These are phyloP conservation scores for Metschnikowia borealis DNA, from an alignment of 805 yeast species.

Conservation along the genomic window DNA sequence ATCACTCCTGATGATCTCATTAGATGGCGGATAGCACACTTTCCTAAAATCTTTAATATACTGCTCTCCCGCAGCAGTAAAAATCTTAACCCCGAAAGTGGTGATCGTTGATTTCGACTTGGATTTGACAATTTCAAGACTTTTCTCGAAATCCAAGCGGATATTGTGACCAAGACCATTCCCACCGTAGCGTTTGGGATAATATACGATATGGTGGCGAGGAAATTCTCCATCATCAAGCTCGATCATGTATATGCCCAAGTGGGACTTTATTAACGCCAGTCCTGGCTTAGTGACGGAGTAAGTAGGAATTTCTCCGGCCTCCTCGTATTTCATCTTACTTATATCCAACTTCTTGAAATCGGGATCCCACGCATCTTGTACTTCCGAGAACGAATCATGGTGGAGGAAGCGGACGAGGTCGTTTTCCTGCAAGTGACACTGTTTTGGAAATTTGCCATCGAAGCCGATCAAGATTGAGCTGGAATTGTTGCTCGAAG, in stretches of 20 bases:
- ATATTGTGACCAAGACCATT: conserved; percentile 55
- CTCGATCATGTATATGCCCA: conserved; percentile 77
- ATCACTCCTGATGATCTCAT: conserved; percentile 27
- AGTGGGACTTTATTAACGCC: conserved; percentile 42
- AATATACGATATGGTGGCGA: conserved; percentile 55
- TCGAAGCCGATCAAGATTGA: conserved; percentile 42
- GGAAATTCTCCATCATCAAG: conserved; percentile 55
- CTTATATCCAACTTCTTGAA: conserved; percentile 39
- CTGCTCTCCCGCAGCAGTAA: conserved; percentile 61
- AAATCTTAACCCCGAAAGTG: conserved; percentile 48
- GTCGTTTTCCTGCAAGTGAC: conserved; percentile 87
- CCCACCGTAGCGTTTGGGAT: conserved; percentile 56
- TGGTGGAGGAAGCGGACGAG: conserved; percentile 73
- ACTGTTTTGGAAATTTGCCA: conserved; percentile 52
- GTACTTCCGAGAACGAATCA: conserved; percentile 70
- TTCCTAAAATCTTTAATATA: conserved; percentile 48
- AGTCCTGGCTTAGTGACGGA: conserved; percentile 22
- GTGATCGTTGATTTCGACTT: conserved; percentile 23
- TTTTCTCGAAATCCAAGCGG: conserved; percentile 42
- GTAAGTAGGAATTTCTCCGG: conserved; percentile 19
- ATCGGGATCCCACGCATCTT: conserved; percentile 46
- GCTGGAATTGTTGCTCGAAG: conserved; percentile 37
- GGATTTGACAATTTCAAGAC: conserved; percentile 28
- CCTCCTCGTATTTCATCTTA: conserved; percentile 14
- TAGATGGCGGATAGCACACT: conserved; percentile 14